Percentiles rank a stretch among this genome's conserved stretches.
phyloP scores from a whole-genome alignment of 805 yeast species.

The Candida piceae region DNA sequence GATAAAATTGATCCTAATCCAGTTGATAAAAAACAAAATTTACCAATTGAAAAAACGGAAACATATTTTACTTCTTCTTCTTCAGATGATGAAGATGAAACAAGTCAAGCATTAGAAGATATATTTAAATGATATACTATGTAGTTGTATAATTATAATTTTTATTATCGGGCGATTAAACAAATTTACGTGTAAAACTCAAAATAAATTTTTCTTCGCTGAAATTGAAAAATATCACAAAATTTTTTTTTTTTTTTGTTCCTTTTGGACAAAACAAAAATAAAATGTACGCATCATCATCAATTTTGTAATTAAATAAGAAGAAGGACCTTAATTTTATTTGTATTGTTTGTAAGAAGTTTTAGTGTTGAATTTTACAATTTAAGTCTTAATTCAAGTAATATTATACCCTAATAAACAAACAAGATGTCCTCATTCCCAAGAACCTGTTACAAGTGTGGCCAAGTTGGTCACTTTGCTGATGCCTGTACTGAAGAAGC shows the following conservation, averaged over 20 bases:
- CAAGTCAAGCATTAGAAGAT: not conserved
- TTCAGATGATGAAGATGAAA: not conserved
- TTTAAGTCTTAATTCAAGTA: no score
- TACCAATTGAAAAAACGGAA: not conserved
- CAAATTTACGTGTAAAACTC: not conserved
- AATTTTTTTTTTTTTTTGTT: not conserved
- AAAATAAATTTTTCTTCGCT: not conserved
- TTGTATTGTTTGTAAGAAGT: no score
- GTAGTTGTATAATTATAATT: no score
- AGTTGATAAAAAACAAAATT: no score
- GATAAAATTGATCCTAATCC: slow-evolving; percentile 20
- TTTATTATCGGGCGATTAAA: no score
- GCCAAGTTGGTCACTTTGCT: slow-evolving; percentile 87
- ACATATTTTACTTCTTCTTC: not conserved
- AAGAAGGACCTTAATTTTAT: no score
- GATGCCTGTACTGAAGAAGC: slow-evolving; percentile 81
- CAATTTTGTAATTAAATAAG: no score
- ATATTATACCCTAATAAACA: not conserved
- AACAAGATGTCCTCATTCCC: slow-evolving; percentile 30
- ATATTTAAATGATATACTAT: no score
- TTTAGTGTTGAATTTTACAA: not conserved
- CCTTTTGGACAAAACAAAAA: not conserved
- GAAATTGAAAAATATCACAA: no score
- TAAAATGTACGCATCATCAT: no score
- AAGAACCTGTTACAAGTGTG: slow-evolving; percentile 88